Percentiles rank a stretch among this genome's conserved stretches.
Conservation (phyloP, 805 yeast species). For the Metschnikowia koreensis region DNA sequence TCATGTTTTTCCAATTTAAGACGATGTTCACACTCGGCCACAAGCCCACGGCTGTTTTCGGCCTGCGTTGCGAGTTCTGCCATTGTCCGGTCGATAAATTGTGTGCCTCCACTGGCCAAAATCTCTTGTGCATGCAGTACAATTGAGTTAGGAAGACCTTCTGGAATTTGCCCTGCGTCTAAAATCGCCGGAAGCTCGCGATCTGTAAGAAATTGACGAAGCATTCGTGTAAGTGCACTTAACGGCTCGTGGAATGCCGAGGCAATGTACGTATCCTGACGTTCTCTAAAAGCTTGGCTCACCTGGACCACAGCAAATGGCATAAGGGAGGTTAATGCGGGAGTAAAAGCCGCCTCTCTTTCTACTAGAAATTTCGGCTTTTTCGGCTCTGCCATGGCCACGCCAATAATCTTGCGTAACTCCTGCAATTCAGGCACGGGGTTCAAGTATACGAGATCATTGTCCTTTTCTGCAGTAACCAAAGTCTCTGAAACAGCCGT, state of each 20-base stretch:
- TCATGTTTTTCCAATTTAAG: constrained; percentile 52
- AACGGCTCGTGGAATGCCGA: constrained; percentile 48
- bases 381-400: constrained; percentile 54
- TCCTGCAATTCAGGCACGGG: constrained; percentile 49
- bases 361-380: constrained; percentile 24
- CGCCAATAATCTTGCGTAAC: constrained; percentile 45
- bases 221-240: constrained; percentile 42
- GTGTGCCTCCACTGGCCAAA: constrained; percentile 50
- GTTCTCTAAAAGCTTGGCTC: constrained; percentile 64
- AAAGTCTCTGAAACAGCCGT: constrained; percentile 45
- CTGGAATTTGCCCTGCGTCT: constrained; percentile 58
- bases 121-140: constrained; percentile 56
- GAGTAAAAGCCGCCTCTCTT: constrained; percentile 19
- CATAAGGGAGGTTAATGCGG: constrained; percentile 24
- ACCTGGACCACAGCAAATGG: constrained; percentile 68
- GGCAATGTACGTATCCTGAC: constrained; percentile 54
- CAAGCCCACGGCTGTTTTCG: constrained; percentile 36
- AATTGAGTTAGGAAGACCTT: constrained; percentile 56
- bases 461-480: constrained; percentile 66
- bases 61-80: constrained; percentile 47
- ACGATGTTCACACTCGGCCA: constrained; percentile 46
- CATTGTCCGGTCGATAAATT: constrained; percentile 40
- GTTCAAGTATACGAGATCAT: constrained; percentile 74
- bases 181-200: constrained; percentile 59
- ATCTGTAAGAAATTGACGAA: constrained; percentile 45